Conservation (phyloP, 2,329 filamentous ascomycete species). For the Nigrograna mackinnonii region DNA sequence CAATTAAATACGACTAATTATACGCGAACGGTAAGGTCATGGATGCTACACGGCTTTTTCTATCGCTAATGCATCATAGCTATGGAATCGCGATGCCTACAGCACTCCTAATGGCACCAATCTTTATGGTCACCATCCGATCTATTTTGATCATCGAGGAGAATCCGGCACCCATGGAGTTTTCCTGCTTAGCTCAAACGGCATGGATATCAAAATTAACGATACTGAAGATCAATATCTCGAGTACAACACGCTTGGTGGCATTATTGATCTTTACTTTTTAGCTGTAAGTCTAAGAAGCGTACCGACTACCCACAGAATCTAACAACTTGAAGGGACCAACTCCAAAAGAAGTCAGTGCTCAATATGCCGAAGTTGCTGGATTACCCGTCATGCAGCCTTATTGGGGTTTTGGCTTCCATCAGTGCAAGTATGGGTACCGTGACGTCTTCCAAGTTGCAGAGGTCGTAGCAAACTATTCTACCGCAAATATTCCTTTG, state of each 20-base stretch:
- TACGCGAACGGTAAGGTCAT: constrained; percentile 57
- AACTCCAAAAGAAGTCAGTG: constrained; percentile 49
- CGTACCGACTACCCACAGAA: too few relatives aligned
- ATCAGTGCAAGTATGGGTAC: constrained; percentile 55
- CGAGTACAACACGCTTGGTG: constrained; percentile 78
- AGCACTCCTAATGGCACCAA: constrained; percentile 63
- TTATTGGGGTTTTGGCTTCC: constrained; percentile 58
- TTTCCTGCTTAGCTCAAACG: constrained; percentile 35
- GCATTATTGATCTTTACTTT: constrained; percentile 72
- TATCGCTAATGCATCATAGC: constrained; percentile 55
- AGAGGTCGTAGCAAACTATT: constrained; percentile 69
- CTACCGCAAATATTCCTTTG: constrained; percentile 62
- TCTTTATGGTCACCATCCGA: constrained; percentile 72
- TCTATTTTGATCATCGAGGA: constrained; percentile 75
- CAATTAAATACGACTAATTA: constrained; percentile 70
- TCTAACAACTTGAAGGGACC: too few relatives aligned
- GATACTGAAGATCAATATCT: constrained; percentile 68
- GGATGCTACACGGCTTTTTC: constrained; percentile 52
- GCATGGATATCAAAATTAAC: constrained; percentile 77
- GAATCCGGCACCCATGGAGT: constrained; percentile 42
- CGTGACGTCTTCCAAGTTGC: constrained; percentile 65
- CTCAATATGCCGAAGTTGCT: constrained; percentile 53
- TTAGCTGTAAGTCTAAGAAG: too few relatives aligned
- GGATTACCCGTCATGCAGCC: constrained; percentile 52
- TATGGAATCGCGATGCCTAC: constrained; percentile 73